Base-by-base conservation (phyloP, 768 basidiomycete genomes). In the Artomyces pyxidatus region DNA sequence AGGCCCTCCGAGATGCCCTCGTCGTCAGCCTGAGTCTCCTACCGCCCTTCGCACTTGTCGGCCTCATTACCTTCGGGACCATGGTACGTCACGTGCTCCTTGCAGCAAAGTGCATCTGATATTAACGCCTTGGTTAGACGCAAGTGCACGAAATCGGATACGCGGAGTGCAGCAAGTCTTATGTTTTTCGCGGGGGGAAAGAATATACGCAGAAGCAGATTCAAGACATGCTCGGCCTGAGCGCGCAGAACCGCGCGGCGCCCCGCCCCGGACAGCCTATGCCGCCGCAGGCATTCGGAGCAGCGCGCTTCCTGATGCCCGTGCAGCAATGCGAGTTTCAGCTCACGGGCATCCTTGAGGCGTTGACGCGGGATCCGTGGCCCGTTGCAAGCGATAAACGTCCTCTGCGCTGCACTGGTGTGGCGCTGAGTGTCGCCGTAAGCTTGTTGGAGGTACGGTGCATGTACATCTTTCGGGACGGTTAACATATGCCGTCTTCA, bases 61-160 rank as follows among this genome's bases (percentile, higher is more conserved):
- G 96, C 21, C 71, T 99, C 47, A 88, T 99, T 65, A 99, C 96
- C 1, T 98, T 69, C 62, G 96, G 96, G 19, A 99, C 96, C 29
- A 98, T 97, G 95, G 94, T 88, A 59, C 41, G 77, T 68, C 16
- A 8, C 26, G 12, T 6, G 4, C 30, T 42, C 26, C 32, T n/a
- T n/a, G n/a, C n/a, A n/a, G n/a, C n/a, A n/a, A n/a, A n/a, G n/a
- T n/a, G n/a, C n/a, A n/a, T n/a, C n/a, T n/a, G n/a, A n/a, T n/a
- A n/a, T n/a, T n/a, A n/a, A n/a, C n/a, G n/a, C n/a, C n/a, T n/a
- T n/a, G n/a, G n/a, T 21, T 56, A 97, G 95, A 79, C 95, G 6
- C 93, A 95, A 85, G 91, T 99, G 1, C 96, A 99, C 65, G 96
- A 99, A 70, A 86, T 98, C 29, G 93, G 94, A 27, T 98, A 97